These are phyloP conservation scores for Stachybotrys chlorohalonatus DNA, from an alignment of 2,329 filamentous ascomycete genomes.

Conservation along the genomic window DNA sequence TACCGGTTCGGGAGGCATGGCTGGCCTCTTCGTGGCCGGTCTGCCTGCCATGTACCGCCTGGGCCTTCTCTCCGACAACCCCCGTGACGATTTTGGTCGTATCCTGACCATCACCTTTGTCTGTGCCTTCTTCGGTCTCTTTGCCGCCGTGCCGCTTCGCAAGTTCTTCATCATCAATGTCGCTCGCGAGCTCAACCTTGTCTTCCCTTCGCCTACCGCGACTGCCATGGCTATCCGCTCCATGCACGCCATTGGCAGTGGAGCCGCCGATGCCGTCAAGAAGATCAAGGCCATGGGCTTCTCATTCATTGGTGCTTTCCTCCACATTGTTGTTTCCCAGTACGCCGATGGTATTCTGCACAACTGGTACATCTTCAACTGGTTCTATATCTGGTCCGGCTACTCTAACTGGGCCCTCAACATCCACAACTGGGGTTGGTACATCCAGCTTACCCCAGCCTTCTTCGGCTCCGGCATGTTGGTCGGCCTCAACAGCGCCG, in stretches of 20 bases:
- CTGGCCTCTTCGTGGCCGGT: constrained; percentile 48
- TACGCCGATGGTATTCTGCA: constrained; percentile 52
- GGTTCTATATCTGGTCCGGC: constrained; percentile 45
- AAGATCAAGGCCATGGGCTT: constrained; percentile 47
- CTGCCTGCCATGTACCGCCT: constrained; percentile 53
- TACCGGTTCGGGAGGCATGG: constrained; percentile 49
- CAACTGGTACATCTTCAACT: constrained; percentile 46
- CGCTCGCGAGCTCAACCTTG: constrained; percentile 47
- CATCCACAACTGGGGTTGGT: constrained; percentile 51
- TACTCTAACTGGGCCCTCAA: constrained; percentile 41
- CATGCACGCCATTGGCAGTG: constrained; percentile 49
- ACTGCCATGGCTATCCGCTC: constrained; percentile 52
- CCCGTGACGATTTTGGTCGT: constrained; percentile 45
- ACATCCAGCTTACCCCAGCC: constrained; percentile 49
- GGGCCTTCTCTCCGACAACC: constrained; percentile 36
- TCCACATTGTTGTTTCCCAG: constrained; percentile 46
- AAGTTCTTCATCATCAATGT: constrained; percentile 63
- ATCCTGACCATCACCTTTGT: constrained; percentile 53
- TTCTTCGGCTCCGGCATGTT: constrained; percentile 50
- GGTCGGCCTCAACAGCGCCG: constrained; percentile 42
- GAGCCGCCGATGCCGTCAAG: constrained; percentile 40
- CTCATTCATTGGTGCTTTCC: constrained; percentile 40
- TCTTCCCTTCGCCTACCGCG: constrained; percentile 51
- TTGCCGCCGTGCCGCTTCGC: constrained; percentile 53
- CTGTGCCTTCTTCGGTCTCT: constrained; percentile 55